These are phyloP conservation scores for Edaphochlamys debaryana DNA, from an alignment of 139 green algal species.

Conservation along the genomic window DNA sequence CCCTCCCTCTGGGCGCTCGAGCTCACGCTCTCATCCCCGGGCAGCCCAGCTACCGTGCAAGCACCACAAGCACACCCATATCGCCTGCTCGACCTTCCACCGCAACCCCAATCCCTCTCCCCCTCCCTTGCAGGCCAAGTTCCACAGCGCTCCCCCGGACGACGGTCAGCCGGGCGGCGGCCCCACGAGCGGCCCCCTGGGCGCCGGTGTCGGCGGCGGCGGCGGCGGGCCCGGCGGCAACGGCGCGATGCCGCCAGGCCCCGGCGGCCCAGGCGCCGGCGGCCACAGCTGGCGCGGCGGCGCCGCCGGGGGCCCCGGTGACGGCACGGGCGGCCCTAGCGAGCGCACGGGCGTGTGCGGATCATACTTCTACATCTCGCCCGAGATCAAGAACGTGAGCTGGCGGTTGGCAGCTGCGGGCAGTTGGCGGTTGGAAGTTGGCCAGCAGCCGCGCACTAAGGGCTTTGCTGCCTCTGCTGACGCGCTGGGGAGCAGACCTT, in stretches of 20 bases:
- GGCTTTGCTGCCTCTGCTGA: too few relatives aligned
- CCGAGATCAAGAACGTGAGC: conserved; percentile 79
- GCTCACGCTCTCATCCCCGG: too few relatives aligned
- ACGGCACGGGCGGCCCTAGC: conserved; percentile 6
- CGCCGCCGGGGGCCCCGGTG: neutral
- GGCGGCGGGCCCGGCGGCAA: neutral
- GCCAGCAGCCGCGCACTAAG: too few relatives aligned
- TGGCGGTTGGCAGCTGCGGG: too few relatives aligned
- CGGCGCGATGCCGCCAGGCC: neutral
- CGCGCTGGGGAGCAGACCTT: too few relatives aligned
- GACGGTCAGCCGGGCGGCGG: neutral
- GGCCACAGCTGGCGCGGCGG: conserved; percentile 14
- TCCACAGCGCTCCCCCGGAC: conserved; percentile 6
- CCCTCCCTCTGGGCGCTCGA: too few relatives aligned
- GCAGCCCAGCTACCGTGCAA: too few relatives aligned
- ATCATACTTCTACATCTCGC: conserved; percentile 85
- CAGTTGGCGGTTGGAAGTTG: too few relatives aligned
- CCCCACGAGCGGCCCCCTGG: too few relatives aligned
- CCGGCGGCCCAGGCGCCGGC: neutral
- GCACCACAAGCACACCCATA: neutral
- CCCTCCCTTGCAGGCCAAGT: conserved; percentile 21
- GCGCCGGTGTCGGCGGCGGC: neutral
- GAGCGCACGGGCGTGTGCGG: conserved; percentile 79
- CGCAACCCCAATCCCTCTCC: too few relatives aligned
- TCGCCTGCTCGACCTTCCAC: neutral